These are phyloP conservation scores for Murraya paniculata DNA, from an alignment of 345 rosid species.

Conservation along the genomic window DNA sequence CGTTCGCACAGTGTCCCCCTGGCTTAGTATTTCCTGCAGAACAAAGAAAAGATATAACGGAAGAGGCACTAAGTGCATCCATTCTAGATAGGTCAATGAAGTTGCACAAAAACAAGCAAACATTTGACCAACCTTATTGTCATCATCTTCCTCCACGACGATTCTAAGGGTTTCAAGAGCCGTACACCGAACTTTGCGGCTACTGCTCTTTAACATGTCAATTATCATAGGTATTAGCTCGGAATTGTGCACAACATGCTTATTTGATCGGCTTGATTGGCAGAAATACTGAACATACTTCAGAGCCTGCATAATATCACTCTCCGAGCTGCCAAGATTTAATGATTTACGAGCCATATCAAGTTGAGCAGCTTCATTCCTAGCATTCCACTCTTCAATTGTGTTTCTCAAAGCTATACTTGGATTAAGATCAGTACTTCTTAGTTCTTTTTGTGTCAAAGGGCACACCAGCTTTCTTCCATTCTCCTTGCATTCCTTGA, in stretches of 20 bases:
- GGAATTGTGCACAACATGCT: constrained; percentile 54
- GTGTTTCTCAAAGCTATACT: constrained; percentile 80
- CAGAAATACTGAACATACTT: constrained; percentile 54
- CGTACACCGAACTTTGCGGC: constrained; percentile 68
- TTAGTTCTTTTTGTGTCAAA: constrained; percentile 61
- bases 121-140: constrained; percentile 65
- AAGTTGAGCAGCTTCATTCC: constrained; percentile 84
- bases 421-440: constrained; percentile 61
- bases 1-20: constrained; percentile 91
- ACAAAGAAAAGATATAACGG: constrained; percentile 16
- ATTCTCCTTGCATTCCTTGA: constrained; percentile 63
- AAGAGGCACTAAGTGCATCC: constrained; percentile 12
- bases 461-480: constrained; percentile 74
- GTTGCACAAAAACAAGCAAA: constrained; percentile 18
- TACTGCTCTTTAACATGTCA: constrained; percentile 71
- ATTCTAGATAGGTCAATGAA: background rate
- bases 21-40: constrained; percentile 73
- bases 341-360: constrained; percentile 76
- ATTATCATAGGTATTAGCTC: constrained; percentile 74
- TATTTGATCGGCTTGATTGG: constrained; percentile 51
- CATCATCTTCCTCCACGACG: constrained; percentile 75
- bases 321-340: constrained; percentile 56
- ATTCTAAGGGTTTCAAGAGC: constrained; percentile 74
- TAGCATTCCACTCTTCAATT: constrained; percentile 93
- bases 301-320: constrained; percentile 58